phyloP scores from a whole-genome alignment of 2,329 filamentous ascomycete genomes.

The Hymenoscyphus repandus region DNA sequence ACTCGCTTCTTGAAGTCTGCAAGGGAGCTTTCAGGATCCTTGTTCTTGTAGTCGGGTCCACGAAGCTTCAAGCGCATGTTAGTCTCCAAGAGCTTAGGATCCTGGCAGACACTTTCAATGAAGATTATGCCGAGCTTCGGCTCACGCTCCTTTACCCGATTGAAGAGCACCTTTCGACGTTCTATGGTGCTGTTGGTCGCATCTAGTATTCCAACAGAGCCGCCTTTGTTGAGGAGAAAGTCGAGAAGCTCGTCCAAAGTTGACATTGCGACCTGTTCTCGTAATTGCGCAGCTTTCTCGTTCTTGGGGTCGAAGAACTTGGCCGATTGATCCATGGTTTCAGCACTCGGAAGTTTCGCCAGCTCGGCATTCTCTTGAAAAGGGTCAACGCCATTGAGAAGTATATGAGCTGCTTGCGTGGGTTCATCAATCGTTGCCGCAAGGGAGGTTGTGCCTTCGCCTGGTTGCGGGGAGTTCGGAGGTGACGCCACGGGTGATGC shows the following conservation, averaged over 20 bases:
- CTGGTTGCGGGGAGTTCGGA: slow-evolving; percentile 23
- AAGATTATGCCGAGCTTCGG: slow-evolving; percentile 89
- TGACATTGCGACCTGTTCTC: slow-evolving; percentile 87
- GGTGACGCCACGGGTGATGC: slow-evolving; percentile 16
- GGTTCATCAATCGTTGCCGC: slow-evolving; percentile 31
- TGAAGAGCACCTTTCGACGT: slow-evolving; percentile 76
- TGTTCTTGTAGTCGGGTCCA: slow-evolving; percentile 91
- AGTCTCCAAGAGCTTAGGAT: slow-evolving; percentile 78
- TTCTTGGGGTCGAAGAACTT: slow-evolving; percentile 93
- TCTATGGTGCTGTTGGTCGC: slow-evolving; percentile 94
- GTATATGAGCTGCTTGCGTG: slow-evolving; percentile 49
- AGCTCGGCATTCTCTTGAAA: slow-evolving; percentile 16
- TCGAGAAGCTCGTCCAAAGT: slow-evolving; percentile 89
- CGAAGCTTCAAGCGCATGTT: slow-evolving; percentile 97
- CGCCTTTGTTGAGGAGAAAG: slow-evolving; percentile 76
- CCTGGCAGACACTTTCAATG: slow-evolving; percentile 88
- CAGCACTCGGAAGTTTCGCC: slow-evolving; percentile 29
- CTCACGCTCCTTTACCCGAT: slow-evolving; percentile 75
- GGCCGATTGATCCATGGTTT: slow-evolving; percentile 78
- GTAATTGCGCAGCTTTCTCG: slow-evolving; percentile 69
- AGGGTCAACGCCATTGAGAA: slow-evolving; percentile 45
- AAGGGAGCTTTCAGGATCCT: slow-evolving; percentile 79
- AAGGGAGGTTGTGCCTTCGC: slow-evolving; percentile 17
- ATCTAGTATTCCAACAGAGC: slow-evolving; percentile 91
- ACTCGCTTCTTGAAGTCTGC: slow-evolving; percentile 92